These are phyloP conservation scores for Camillea tinctor DNA, from an alignment of 2,329 filamentous ascomycete species.

Conservation along the genomic window DNA sequence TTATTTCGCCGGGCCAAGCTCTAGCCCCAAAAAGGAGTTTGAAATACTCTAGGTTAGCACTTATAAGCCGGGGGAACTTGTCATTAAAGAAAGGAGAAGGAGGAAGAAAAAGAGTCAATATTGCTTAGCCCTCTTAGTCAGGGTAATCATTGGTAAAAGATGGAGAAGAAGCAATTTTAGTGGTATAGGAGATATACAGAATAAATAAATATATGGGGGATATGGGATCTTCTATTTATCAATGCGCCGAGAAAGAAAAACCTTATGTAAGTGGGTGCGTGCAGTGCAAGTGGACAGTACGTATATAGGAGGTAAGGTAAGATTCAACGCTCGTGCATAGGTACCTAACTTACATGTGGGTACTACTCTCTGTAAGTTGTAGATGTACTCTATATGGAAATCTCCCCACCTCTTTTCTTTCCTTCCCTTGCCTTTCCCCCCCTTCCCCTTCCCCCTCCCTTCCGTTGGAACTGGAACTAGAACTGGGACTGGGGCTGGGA, in stretches of 20 bases:
- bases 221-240: neutral
- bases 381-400: neutral
- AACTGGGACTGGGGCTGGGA: neutral
- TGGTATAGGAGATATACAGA: neutral
- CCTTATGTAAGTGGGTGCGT: neutral
- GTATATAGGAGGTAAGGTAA: no score
- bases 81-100: neutral
- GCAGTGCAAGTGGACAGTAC: no score
- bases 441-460: neutral
- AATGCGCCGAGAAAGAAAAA: neutral
- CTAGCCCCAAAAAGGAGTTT: neutral
- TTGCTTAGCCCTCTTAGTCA: no score
- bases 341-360: neutral
- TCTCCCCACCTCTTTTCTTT: no score
- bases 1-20: neutral
- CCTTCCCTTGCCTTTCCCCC: neutral
- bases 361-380: neutral
- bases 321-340: neutral
- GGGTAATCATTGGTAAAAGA: no score
- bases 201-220: neutral
- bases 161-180: no score
- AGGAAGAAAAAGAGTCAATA: neutral
- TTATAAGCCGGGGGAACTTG: no score
- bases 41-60: no score
- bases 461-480: neutral